phyloP scores from a whole-genome alignment of 2,329 filamentous ascomycete genomes.

The Stagonosporopsis rhizophila region DNA sequence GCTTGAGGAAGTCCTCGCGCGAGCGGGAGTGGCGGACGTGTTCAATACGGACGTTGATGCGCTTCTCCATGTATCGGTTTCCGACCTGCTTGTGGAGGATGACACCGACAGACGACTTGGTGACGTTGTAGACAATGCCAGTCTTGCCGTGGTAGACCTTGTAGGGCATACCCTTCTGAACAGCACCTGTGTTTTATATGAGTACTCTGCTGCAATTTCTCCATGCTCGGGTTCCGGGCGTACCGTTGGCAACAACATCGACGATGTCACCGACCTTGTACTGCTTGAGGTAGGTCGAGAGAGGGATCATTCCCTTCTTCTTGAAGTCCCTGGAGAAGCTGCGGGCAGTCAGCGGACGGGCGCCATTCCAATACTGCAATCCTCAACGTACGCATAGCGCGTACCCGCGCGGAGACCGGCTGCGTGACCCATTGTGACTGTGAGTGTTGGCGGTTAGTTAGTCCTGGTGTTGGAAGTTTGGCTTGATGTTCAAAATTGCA shows the following conservation, averaged over 20 bases:
- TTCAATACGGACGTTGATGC: conserved; percentile 98
- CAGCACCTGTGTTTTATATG: conserved; percentile 39
- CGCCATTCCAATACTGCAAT: conserved; percentile 7
- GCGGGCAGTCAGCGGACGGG: conserved; percentile 32
- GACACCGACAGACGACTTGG: conserved; percentile 95
- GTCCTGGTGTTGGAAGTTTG: conserved; percentile 10
- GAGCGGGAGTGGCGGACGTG: conserved; percentile 95
- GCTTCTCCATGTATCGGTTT: conserved; percentile 99
- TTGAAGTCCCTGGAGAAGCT: conserved; percentile 90
- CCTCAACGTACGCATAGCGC: conserved; percentile 49
- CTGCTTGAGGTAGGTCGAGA: conserved; percentile 92
- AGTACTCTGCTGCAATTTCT: conserved; percentile 17
- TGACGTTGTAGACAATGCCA: conserved; percentile 98
- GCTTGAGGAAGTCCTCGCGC: conserved; percentile 93
- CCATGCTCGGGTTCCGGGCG: conserved; percentile 60
- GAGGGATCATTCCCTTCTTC: conserved; percentile 90
- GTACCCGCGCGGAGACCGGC: conserved; percentile 55
- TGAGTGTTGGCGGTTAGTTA: conserved; percentile 19
- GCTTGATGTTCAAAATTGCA: conserved; percentile 11
- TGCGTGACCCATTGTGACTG: conserved; percentile 55
- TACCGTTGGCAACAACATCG: conserved; percentile 98
- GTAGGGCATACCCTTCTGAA: conserved; percentile 79
- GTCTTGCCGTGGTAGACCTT: conserved; percentile 99
- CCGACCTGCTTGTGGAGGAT: conserved; percentile 98
- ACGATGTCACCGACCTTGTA: conserved; percentile 99